Evolutionary conservation across 2,329 filamentous ascomycete species (phyloP), one percentile per base, ranked within the genome.

Genomic region (Cladophialophora exuberans): DNA sequence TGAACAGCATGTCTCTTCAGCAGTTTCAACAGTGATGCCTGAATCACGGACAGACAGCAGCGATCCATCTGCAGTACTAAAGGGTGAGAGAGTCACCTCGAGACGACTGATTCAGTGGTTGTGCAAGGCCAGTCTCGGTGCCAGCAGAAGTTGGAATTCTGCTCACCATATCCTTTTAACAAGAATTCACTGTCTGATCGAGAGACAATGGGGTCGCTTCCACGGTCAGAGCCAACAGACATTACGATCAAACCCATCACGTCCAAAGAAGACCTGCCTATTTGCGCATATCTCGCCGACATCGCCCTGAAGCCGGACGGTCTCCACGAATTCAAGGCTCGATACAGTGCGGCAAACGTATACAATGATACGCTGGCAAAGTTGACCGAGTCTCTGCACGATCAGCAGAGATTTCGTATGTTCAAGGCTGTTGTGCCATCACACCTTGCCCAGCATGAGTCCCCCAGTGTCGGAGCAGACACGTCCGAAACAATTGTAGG

Each of bases 341-440:
- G 54, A 6, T 61, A 57, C 46, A 23, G 22, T 28, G 33, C 26
- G 4, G 38, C 31, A 22, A 50, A 26, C 33, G 28, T 60, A 7
- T 57, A 56, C 42, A 46, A 57, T n/a, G 31, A 43, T 18, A 55
- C 52, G 4, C 20, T 53, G 2, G 20, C 52, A 9, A 56, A 53
- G 31, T 25, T 63, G 31, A 61, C 49, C 38, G 46, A 49, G 6
- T 45, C 58, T 4, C n/a, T 63, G 13, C 52, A 43, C 10, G 39
- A 58, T 26, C 25, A 42, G 11, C 50, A 30, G 4, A 33, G 35
- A 15, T 53, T 42, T 30, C 26, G 20, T 28, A 6, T 60, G 5
- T 54, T 63, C 56, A 63, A 63, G 35, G 59, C 58, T 6, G 56
- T 63, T 11, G 36, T 45, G 7, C 33, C 56, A 20, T n/a, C n/a